A percentile compares a stretch with the other conserved stretches of the same genome.
Evolutionary conservation across 306 rosid genomes (phyloP).

Genomic region (Hippophae rhamnoides): DNA sequence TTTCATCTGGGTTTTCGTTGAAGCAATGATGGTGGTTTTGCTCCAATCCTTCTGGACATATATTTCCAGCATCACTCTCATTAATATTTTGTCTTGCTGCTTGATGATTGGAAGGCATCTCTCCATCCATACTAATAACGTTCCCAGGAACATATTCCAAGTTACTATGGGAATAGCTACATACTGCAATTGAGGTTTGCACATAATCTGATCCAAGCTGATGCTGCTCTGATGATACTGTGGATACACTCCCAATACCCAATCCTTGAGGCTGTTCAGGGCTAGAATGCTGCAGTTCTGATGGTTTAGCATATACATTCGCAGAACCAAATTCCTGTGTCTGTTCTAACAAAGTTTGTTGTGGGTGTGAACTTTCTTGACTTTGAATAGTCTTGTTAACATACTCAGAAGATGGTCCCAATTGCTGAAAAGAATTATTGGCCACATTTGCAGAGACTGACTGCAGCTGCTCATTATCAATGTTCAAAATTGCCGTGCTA

Average conservation of each 20-base stretch:
- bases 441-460: constrained; percentile 24
- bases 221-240: constrained; percentile 11
- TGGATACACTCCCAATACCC: constrained; percentile 9
- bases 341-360: constrained; percentile 11
- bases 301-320: constrained; percentile 10
- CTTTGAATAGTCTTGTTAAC: constrained; percentile 22
- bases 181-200: constrained; percentile 9
- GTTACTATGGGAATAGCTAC: constrained; percentile 10
- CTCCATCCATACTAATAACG: constrained; percentile 4
- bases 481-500: constrained; percentile 12
- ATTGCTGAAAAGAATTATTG: constrained; percentile 26
- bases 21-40: constrained; percentile 4
- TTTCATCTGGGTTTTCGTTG: constrained; percentile 7
- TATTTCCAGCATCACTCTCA: constrained; percentile 8
- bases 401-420: constrained; percentile 18
- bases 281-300: constrained; percentile 8
- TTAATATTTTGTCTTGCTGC: constrained; percentile 5
- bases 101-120: constrained; percentile 13
- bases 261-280: constrained; percentile 8
- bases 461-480: constrained; percentile 20
- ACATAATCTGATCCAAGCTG: background rate
- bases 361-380: constrained; percentile 16
- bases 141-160: constrained; percentile 19
- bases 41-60: constrained; percentile 3
- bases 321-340: constrained; percentile 5